These are phyloP conservation scores for Ramalina peruviana DNA, from an alignment of 495 filamentous ascomycete genomes.

Conservation along the genomic window DNA sequence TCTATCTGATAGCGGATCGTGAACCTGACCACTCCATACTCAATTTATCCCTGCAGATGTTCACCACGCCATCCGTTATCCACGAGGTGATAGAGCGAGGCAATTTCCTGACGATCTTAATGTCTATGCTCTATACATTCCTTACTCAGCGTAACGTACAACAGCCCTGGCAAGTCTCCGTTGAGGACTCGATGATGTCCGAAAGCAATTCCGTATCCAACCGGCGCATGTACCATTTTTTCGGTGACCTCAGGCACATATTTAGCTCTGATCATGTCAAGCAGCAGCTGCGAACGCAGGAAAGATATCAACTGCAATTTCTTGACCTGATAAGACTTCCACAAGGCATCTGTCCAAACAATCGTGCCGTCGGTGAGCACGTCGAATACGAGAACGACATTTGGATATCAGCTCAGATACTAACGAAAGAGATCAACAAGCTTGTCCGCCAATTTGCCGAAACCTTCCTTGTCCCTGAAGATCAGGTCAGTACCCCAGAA, in stretches of 20 bases:
- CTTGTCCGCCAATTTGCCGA: slow-evolving; percentile 80
- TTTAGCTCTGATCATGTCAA: slow-evolving; percentile 78
- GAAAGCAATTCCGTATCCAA: slow-evolving; percentile 90
- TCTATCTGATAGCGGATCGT: slow-evolving; percentile 91
- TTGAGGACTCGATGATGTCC: slow-evolving; percentile 73
- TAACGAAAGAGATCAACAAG: slow-evolving; percentile 87
- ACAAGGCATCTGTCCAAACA: slow-evolving; percentile 91
- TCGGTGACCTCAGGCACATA: slow-evolving; percentile 80
- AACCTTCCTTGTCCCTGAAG: slow-evolving; percentile 56
- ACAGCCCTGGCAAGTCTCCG: slow-evolving; percentile 74
- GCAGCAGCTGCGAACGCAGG: slow-evolving; percentile 62
- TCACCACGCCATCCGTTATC: slow-evolving; percentile 92
- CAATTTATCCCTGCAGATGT: slow-evolving; percentile 88
- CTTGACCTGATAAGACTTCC: slow-evolving; percentile 89
- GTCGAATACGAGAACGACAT: slow-evolving; percentile 96
- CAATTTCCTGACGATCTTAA: slow-evolving; percentile 91
- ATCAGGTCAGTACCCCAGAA: slow-evolving; percentile 38
- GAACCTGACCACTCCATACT: slow-evolving; percentile 98
- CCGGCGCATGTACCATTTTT: slow-evolving; percentile 91
- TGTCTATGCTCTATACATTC: slow-evolving; percentile 95
- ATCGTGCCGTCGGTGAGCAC: slow-evolving; percentile 83
- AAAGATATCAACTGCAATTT: slow-evolving; percentile 83
- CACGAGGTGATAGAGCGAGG: slow-evolving; percentile 85
- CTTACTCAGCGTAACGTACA: slow-evolving; percentile 89
- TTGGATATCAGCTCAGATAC: slow-evolving; percentile 91